These are phyloP conservation scores for Venturia pyrina DNA, from an alignment of 2,329 filamentous ascomycete genomes.

Conservation along the genomic window DNA sequence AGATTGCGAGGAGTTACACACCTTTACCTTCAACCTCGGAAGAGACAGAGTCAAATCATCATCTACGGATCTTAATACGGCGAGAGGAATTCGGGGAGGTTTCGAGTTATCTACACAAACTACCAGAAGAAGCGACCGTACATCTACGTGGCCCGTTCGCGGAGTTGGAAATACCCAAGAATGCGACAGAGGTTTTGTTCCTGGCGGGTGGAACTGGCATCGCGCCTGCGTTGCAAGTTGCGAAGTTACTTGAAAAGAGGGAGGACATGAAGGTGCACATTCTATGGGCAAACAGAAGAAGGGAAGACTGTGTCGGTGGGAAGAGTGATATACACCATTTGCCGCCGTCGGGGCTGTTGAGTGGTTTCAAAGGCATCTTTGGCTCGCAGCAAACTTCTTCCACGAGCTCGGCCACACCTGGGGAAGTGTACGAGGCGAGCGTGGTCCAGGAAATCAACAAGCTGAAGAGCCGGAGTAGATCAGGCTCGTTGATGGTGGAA, in stretches of 20 bases:
- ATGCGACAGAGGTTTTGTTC: conserved; percentile 59
- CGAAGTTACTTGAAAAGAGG: conserved; percentile 47
- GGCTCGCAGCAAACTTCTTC: not conserved
- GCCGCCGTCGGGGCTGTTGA: conserved; percentile 17
- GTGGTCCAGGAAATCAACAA: conserved; percentile 9
- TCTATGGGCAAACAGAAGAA: conserved; percentile 68
- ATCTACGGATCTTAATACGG: conserved; percentile 59
- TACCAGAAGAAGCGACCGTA: conserved; percentile 53
- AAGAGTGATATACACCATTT: conserved; percentile 36
- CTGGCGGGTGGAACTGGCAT: conserved; percentile 89
- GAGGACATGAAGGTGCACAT: conserved; percentile 49
- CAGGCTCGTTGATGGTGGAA: conserved; percentile 47
- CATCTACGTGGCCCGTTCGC: conserved; percentile 70
- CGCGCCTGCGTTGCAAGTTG: conserved; percentile 77
- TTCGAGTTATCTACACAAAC: conserved; percentile 64
- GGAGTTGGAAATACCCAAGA: conserved; percentile 51
- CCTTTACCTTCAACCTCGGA: conserved; percentile 50
- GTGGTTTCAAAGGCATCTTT: conserved; percentile 23
- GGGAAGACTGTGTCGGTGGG: conserved; percentile 56
- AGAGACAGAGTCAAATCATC: not conserved
- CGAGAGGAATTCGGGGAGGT: conserved; percentile 73
- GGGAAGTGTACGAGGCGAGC: not conserved
- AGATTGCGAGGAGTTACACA: conserved; percentile 87
- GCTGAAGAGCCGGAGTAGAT: not conserved
- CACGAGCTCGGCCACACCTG: not conserved